Base-by-base conservation (phyloP, 495 filamentous ascomycete species). In the Parathielavia hyrcaniae region DNA sequence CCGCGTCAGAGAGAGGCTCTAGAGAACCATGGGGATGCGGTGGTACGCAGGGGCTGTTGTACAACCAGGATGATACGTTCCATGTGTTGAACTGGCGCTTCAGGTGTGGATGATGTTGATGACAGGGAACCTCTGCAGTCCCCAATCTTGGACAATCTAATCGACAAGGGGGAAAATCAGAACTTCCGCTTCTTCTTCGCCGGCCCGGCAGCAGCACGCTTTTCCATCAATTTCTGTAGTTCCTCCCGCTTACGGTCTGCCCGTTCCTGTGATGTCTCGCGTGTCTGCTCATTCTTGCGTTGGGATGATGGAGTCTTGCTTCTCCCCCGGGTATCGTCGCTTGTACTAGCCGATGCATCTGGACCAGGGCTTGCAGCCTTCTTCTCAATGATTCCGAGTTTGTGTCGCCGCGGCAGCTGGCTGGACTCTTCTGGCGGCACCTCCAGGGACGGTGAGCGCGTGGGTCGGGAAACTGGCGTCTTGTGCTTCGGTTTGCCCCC, bases 141-240 rank as follows among this genome's bases (percentile, higher is more conserved):
- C 16, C 34, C 7, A 22, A n/a, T 20, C 32, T 17, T 6, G 1
- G 19, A 20, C 7, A n/a, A 1, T n/a, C 11, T n/a, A n/a, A n/a
- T 1, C 40, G 1, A n/a, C 1, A 13, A 43, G 4, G 6, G 40
- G 4, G 14, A 46, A 35, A 4, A 0, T 75, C 56, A 79, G 47
- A 78, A 90, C 53, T 79, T 86, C 51, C 86, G 76, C 67, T 87
- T 90, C 72, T 81, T 83, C 72, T 86, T 89, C 67, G 79, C 81
- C 13, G 77, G 77, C 9, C 76, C 80, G n/a, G 78, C 81, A 20
- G 83, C 81, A n/a, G 76, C 79, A 62, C 83, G 84, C 61, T 68
- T 78, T 58, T 84, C 82, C n/a, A 89, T 70, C 50, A 87, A 80
- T 50, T 77, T 76, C 62, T 86, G 83, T 53, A 89, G 64, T 61